These are phyloP conservation scores for Brassica carinata DNA, from an alignment of 345 rosid species.

Conservation along the genomic window DNA sequence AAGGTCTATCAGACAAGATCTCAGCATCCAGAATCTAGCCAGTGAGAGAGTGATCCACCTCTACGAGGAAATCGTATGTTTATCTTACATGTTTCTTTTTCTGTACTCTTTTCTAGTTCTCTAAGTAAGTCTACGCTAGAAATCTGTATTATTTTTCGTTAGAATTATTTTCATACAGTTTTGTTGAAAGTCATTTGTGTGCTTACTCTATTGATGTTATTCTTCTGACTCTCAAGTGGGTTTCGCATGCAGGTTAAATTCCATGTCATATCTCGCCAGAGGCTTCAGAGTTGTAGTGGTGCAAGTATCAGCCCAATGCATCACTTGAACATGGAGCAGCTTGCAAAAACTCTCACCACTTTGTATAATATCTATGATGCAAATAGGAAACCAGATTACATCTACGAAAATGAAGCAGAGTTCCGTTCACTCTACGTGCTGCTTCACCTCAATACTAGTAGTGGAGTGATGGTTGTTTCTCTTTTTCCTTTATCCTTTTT, in stretches of 20 bases:
- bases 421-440: constrained; percentile 79
- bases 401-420: constrained; percentile 64
- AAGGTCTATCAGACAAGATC: constrained; percentile 92
- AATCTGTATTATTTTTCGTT: not conserved
- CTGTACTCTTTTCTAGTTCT: not conserved
- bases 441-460: constrained; percentile 70
- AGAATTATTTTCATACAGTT: not conserved
- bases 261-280: constrained; percentile 76
- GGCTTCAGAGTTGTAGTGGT: constrained; percentile 52
- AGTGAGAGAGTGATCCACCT: constrained; percentile 61
- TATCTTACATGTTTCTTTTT: constrained; percentile 18
- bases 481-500: constrained; percentile 28
- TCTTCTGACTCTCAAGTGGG: constrained; percentile 21
- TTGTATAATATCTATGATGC: constrained; percentile 74
- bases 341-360: constrained; percentile 68
- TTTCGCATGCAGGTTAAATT: constrained; percentile 64
- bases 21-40: constrained; percentile 80
- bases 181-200: constrained; percentile 3
- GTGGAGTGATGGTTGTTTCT: constrained; percentile 57
- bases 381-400: constrained; percentile 47
- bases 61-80: constrained; percentile 81
- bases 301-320: constrained; percentile 58
- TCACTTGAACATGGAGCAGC: constrained; percentile 92
- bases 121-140: not conserved
- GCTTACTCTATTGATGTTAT: constrained; percentile 5